phyloP scores from a whole-genome alignment of 306 rosid species.

The Vigna mungo region DNA sequence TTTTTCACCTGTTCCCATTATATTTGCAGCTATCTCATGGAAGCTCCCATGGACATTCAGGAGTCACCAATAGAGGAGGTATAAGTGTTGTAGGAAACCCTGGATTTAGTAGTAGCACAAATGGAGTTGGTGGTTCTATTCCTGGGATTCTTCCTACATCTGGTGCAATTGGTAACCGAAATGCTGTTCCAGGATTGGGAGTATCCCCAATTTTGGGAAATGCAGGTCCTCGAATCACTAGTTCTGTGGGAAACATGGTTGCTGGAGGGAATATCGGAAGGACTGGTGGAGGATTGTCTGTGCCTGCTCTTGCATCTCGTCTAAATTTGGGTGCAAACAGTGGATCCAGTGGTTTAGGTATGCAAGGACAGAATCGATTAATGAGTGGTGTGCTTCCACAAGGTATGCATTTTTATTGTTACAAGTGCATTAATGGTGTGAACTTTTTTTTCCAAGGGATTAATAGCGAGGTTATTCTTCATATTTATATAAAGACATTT shows the following conservation, averaged over 20 bases:
- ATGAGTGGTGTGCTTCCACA: conserved; percentile 92
- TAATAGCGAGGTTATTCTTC: neutral
- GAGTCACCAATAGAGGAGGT: conserved; percentile 97
- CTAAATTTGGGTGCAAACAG: conserved; percentile 74
- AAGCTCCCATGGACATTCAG: conserved; percentile 85
- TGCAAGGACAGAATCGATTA: conserved; percentile 93
- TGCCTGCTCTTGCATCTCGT: conserved; percentile 92
- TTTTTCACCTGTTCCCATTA: conserved; percentile 25
- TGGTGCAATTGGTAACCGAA: conserved; percentile 93
- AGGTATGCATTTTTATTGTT: conserved; percentile 57
- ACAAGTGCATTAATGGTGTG: conserved; percentile 1
- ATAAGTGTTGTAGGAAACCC: conserved; percentile 92
- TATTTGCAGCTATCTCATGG: conserved; percentile 88
- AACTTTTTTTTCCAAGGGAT: conserved; percentile 18
- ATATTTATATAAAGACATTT: conserved; percentile 9
- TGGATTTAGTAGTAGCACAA: conserved; percentile 94
- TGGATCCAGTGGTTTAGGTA: conserved; percentile 83
- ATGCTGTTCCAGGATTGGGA: conserved; percentile 97
- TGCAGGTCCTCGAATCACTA: conserved; percentile 86
- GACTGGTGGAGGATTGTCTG: conserved; percentile 89
- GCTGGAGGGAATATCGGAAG: conserved; percentile 87
- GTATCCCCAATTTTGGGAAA: conserved; percentile 92
- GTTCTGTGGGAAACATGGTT: conserved; percentile 97
- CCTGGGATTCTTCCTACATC: conserved; percentile 98
- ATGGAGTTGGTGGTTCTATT: conserved; percentile 97